Evolutionary conservation across 805 yeast genomes (phyloP).

Genomic region (Brettanomyces nanus): DNA sequence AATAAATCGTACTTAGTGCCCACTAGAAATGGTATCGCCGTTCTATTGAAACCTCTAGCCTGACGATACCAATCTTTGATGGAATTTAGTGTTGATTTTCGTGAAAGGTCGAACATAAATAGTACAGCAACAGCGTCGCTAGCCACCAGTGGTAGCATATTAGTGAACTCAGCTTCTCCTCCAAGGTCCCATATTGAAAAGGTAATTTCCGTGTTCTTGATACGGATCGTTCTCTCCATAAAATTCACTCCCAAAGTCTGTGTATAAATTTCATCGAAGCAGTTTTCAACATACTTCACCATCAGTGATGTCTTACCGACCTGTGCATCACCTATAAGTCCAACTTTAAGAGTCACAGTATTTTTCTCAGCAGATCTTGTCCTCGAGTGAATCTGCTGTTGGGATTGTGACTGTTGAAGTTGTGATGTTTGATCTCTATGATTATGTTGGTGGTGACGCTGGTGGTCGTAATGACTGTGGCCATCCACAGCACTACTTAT

Average conservation of each 20-base stretch:
- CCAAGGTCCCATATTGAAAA: conserved; percentile 95
- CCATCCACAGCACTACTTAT: background rate
- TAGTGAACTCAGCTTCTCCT: conserved; percentile 89
- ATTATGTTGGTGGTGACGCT: conserved; percentile 6
- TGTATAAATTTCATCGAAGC: conserved; percentile 84
- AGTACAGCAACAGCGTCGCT: conserved; percentile 87
- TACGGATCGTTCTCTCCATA: conserved; percentile 81
- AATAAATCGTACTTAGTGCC: conserved; percentile 93
- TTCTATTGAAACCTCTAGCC: conserved; percentile 79
- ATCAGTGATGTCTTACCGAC: conserved; percentile 93
- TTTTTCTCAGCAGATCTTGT: conserved; percentile 22
- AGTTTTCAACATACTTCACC: conserved; percentile 96
- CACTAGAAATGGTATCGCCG: conserved; percentile 83
- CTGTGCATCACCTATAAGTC: conserved; percentile 91
- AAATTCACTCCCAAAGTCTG: conserved; percentile 94
- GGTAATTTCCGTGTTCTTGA: conserved; percentile 79
- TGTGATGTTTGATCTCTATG: background rate
- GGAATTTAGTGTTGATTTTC: conserved; percentile 79
- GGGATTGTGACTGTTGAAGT: too few relatives aligned
- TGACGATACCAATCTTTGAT: conserved; percentile 93
- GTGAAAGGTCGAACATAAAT: conserved; percentile 83
- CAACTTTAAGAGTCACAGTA: conserved; percentile 70
- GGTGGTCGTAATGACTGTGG: background rate
- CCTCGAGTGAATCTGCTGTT: background rate
- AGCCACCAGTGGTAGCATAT: conserved; percentile 90